These are phyloP conservation scores for Corylus avellana DNA, from an alignment of 306 rosid genomes.

Conservation along the genomic window DNA sequence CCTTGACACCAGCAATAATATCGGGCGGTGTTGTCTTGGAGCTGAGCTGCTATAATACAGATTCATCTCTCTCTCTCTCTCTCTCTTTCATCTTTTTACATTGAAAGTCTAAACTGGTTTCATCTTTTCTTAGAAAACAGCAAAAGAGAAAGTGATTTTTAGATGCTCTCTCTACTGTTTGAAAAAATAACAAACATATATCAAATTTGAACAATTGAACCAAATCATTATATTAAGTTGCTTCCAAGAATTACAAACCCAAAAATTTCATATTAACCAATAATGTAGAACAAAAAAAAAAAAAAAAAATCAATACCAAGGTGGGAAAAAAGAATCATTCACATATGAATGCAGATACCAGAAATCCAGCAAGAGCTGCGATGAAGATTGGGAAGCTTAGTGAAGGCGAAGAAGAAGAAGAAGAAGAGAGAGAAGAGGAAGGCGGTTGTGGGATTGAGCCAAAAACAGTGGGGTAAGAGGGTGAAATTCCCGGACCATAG, in stretches of 20 bases:
- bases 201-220: not conserved
- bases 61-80: not conserved
- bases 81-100: not conserved
- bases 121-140: constrained; percentile 2
- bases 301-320: constrained; percentile 1
- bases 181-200: not conserved
- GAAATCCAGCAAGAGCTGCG: constrained; percentile 33
- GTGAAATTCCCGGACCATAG: constrained; percentile 53
- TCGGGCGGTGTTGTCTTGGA: constrained; percentile 10
- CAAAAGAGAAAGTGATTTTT: not conserved
- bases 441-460: constrained; percentile 75
- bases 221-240: not conserved
- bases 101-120: constrained; percentile 4
- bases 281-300: not conserved
- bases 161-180: not conserved
- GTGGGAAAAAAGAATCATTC: not conserved
- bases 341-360: constrained; percentile 7
- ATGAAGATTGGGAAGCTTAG: constrained; percentile 23
- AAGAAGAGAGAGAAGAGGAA: constrained; percentile 28
- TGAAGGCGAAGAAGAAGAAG: constrained; percentile 50
- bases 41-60: too few relatives aligned
- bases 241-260: constrained; percentile 9
- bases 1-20: not conserved
- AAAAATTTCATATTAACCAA: constrained; percentile 12
- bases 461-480: constrained; percentile 72